A percentile compares a stretch with the other conserved stretches of the same genome.
phyloP scores from a whole-genome alignment of 371 early-diverging fungal species.

The Lichtheimia ramosa region DNA sequence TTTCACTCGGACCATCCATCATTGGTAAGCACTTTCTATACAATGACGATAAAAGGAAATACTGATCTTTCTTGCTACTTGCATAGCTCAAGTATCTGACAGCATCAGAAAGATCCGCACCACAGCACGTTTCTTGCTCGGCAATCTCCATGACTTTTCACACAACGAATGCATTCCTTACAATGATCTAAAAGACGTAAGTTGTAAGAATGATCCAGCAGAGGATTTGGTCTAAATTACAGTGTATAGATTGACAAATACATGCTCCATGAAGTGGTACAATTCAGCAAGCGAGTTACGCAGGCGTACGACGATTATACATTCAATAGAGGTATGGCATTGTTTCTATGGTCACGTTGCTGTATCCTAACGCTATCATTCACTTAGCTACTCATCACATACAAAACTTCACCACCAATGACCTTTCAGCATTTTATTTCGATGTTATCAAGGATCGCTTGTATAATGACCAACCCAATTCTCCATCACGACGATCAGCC shows the following conservation, averaged over 20 bases:
- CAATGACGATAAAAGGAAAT: background rate
- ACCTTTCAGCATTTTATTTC: constrained; percentile 81
- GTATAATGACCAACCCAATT: constrained; percentile 57
- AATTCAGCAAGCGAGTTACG: constrained; percentile 59
- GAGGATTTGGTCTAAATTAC: too few relatives aligned
- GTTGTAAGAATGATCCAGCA: background rate
- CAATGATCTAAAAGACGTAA: constrained; percentile 50
- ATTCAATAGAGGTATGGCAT: constrained; percentile 63
- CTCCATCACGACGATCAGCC: constrained; percentile 54
- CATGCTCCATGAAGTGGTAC: constrained; percentile 66
- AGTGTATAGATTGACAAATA: constrained; percentile 63
- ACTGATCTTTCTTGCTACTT: background rate
- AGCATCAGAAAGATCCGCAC: constrained; percentile 76
- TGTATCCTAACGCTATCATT: background rate
- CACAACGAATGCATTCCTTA: constrained; percentile 51
- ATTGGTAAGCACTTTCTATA: constrained; percentile 37
- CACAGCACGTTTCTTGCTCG: constrained; percentile 79
- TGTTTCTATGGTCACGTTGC: background rate
- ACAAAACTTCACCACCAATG: constrained; percentile 67
- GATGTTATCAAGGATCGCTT: constrained; percentile 84
- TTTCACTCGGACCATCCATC: constrained; percentile 71
- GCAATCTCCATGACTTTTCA: constrained; percentile 74
- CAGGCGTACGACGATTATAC: constrained; percentile 62
- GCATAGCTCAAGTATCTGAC: constrained; percentile 60
- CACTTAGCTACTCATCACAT: constrained; percentile 30